Conservation (phyloP, 2,329 filamentous ascomycete genomes). For the Pseudomassariella vexata region DNA sequence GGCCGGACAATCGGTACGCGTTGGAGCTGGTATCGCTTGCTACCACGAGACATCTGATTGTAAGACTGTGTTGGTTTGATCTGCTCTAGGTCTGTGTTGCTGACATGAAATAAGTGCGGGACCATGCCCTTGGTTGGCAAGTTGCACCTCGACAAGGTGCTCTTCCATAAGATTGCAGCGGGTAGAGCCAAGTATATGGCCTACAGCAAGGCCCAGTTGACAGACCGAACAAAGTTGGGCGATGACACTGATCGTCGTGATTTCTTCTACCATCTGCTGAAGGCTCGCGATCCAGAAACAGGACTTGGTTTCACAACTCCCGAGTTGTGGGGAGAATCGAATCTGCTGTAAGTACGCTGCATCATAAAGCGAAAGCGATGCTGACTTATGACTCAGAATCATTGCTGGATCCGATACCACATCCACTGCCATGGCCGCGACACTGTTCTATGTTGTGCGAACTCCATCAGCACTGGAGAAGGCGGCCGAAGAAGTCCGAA, state of each 20-base stretch:
- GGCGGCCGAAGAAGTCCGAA: slow-evolving; percentile 46
- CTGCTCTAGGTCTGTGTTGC: too few relatives aligned
- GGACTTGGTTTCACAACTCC: slow-evolving; percentile 59
- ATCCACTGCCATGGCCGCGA: slow-evolving; percentile 60
- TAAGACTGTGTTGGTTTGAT: slow-evolving; percentile 32
- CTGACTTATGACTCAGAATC: slow-evolving; percentile 36
- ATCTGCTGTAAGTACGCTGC: slow-evolving; percentile 46
- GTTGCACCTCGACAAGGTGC: slow-evolving; percentile 59
- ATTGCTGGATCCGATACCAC: slow-evolving; percentile 69
- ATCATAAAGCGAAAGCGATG: neutral
- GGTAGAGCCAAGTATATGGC: slow-evolving; percentile 65
- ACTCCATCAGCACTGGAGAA: slow-evolving; percentile 39
- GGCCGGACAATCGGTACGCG: slow-evolving; percentile 57
- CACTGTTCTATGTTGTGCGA: slow-evolving; percentile 57
- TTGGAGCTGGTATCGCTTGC: slow-evolving; percentile 62
- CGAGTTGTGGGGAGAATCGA: slow-evolving; percentile 67
- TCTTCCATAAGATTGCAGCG: slow-evolving; percentile 62
- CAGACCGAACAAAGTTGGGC: slow-evolving; percentile 60
- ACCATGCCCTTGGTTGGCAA: slow-evolving; percentile 65
- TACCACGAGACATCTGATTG: slow-evolving; percentile 63
- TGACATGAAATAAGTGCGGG: slow-evolving; percentile 50
- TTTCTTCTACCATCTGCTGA: slow-evolving; percentile 71
- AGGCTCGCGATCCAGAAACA: slow-evolving; percentile 65
- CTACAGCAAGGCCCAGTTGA: slow-evolving; percentile 62
- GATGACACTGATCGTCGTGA: slow-evolving; percentile 63